Percentiles rank a stretch among this genome's conserved stretches.
These are phyloP conservation scores for Aspergillus carlsbadensis DNA, from an alignment of 495 filamentous ascomycete species.

Conservation along the genomic window DNA sequence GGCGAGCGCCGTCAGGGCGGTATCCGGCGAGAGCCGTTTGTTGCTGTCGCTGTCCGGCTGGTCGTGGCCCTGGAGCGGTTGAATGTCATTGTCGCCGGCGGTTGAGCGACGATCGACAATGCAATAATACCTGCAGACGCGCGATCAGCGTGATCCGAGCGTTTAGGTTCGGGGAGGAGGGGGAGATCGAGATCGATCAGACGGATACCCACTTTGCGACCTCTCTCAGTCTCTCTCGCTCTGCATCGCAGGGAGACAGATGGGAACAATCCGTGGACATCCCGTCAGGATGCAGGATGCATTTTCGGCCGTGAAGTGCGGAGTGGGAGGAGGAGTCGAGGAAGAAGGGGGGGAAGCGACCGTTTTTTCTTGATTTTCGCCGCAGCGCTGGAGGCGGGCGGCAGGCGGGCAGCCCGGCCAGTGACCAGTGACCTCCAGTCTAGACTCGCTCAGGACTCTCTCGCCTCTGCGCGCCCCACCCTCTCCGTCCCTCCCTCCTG, in stretches of 20 bases:
- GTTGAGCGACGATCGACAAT: constrained; percentile 19
- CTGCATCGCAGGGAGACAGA: constrained; percentile 10
- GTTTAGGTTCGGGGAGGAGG: no score
- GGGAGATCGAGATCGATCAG: no score
- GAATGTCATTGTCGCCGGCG: background rate
- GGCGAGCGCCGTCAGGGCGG: constrained; percentile 60
- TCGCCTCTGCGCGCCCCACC: no score
- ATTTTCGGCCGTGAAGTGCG: background rate
- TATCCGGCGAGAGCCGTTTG: constrained; percentile 46
- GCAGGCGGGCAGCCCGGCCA: background rate
- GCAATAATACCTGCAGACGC: constrained; percentile 30
- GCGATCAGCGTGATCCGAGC: constrained; percentile 7
- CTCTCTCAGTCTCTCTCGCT: constrained; percentile 18
- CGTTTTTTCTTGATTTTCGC: background rate
- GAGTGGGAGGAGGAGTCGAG: background rate
- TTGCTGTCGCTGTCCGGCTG: constrained; percentile 2
- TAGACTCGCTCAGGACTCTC: background rate
- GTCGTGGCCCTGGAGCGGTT: constrained; percentile 18
- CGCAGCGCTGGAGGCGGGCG: background rate
- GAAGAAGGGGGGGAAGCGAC: background rate
- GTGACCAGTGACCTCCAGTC: no score
- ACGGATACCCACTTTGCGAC: constrained; percentile 14
- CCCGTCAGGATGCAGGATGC: constrained; percentile 2
- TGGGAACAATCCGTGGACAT: constrained; percentile 15
- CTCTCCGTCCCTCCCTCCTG: background rate